Conservation (phyloP, 2,329 filamentous ascomycete genomes). For the Hirsutella thompsonii region DNA sequence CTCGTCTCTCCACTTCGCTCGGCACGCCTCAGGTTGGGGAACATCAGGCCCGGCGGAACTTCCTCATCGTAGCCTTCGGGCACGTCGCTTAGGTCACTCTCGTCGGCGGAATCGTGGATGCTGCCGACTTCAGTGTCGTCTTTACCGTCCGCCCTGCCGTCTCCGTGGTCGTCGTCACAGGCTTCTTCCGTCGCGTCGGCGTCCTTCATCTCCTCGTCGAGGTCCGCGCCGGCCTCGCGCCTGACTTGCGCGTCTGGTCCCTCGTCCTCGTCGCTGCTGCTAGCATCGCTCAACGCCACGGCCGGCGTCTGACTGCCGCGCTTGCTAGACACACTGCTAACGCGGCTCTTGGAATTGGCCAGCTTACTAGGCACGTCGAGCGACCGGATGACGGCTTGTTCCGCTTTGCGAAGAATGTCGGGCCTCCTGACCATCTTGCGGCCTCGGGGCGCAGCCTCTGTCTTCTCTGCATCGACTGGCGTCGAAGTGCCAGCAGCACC, state of each 20-base stretch:
- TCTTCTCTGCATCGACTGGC: slow-evolving; percentile 26
- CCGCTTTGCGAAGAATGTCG: slow-evolving; percentile 48
- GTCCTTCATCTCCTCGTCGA: slow-evolving; percentile 31
- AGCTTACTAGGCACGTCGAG: slow-evolving; percentile 33
- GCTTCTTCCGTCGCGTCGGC: slow-evolving; percentile 16
- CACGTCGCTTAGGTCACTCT: slow-evolving; percentile 57
- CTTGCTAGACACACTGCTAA: slow-evolving; percentile 40
- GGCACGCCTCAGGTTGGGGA: slow-evolving; percentile 30
- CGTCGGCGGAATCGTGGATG: slow-evolving; percentile 51
- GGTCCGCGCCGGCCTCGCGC: slow-evolving; percentile 19
- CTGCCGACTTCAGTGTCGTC: slow-evolving; percentile 31
- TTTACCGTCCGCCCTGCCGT: slow-evolving; percentile 14
- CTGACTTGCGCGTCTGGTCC: slow-evolving; percentile 26
- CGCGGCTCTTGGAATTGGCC: slow-evolving; percentile 29
- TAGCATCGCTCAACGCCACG: slow-evolving; percentile 20
- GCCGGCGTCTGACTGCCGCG: slow-evolving; percentile 27
- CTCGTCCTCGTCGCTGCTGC: slow-evolving; percentile 26
- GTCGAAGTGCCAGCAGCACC: slow-evolving; percentile 19
- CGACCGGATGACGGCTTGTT: slow-evolving; percentile 40
- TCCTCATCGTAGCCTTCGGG: slow-evolving; percentile 45
- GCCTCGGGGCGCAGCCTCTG: slow-evolving; percentile 24
- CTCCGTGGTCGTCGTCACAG: slow-evolving; percentile 16
- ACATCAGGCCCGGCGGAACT: slow-evolving; percentile 37
- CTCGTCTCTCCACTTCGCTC: slow-evolving; percentile 16
- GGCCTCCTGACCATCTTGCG: slow-evolving; percentile 35